Percentiles rank a stretch among this genome's conserved stretches.
Evolutionary conservation across 805 yeast species (phyloP).

Genomic region (Pichia thaimueangensis): DNA sequence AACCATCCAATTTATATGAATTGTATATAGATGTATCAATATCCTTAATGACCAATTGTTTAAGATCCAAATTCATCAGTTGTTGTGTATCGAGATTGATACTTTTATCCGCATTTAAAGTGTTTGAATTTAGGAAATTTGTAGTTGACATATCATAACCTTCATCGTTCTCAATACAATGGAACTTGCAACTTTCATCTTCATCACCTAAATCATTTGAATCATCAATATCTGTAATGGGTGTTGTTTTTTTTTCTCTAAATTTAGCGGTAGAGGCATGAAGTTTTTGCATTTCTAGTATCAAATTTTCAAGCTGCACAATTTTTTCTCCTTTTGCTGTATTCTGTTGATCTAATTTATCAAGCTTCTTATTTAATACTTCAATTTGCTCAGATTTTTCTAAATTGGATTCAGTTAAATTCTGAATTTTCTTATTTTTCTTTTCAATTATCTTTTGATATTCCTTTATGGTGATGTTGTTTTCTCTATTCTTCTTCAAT

Average conservation of each 20-base stretch:
- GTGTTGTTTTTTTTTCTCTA: no score
- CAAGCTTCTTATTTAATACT: neutral
- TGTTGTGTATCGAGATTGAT: constrained; percentile 8
- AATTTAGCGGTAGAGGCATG: no score
- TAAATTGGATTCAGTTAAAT: constrained; percentile 2
- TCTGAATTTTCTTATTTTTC: constrained; percentile 10
- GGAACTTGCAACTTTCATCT: neutral
- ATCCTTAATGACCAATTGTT: neutral
- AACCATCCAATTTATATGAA: neutral
- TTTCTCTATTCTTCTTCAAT: neutral
- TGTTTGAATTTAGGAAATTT: neutral
- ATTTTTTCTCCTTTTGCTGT: neutral
- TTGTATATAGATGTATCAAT: neutral
- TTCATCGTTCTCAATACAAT: neutral
- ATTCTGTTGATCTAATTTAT: neutral
- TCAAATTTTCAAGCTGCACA: constrained; percentile 1
- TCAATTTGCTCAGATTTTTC: constrained; percentile 1
- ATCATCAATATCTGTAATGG: neutral
- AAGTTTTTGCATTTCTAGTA: neutral
- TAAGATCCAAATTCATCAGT: constrained; percentile 7
- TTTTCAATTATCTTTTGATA: constrained; percentile 4
- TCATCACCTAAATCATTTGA: constrained; percentile 5
- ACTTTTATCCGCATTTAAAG: neutral
- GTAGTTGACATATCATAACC: neutral
- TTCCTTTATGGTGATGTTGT: no score